Conservation (phyloP, 169 alveolate species). For the Eimeria brunetti region DNA sequence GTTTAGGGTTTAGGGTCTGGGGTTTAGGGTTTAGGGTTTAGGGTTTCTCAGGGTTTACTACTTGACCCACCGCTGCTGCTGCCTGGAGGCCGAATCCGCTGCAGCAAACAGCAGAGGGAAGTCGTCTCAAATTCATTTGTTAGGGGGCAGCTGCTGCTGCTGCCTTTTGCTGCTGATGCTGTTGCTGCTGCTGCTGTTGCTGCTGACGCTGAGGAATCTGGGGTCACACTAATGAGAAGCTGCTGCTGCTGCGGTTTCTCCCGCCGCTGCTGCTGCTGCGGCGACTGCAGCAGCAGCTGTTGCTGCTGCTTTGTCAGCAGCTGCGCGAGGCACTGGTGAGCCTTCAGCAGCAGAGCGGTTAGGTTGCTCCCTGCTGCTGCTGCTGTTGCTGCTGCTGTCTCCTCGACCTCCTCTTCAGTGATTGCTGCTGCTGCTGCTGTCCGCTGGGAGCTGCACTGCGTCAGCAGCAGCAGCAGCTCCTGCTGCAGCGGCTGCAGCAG, state of each 20-base stretch:
- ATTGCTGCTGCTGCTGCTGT: slow-evolving; percentile 46
- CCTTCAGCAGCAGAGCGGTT: slow-evolving; percentile 22
- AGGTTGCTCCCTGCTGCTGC: slow-evolving; percentile 29
- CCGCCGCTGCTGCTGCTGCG: not conserved
- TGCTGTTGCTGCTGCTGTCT: slow-evolving; percentile 15
- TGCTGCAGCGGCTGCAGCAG: not conserved
- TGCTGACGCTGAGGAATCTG: not conserved
- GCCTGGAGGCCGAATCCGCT: slow-evolving; percentile 12
- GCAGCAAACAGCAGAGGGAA: too few relatives aligned
- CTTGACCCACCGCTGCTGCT: not conserved
- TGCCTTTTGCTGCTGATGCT: not conserved
- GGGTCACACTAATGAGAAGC: not conserved
- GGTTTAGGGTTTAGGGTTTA: not conserved
- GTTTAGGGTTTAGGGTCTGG: not conserved
- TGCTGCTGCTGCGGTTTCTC: not conserved
- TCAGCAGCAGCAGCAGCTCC: slow-evolving; percentile 29
- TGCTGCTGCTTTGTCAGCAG: slow-evolving; percentile 22
- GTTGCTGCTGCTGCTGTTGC: not conserved
- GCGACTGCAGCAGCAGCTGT: slow-evolving; percentile 4
- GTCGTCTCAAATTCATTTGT: too few relatives aligned
- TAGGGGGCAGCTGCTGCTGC: not conserved
- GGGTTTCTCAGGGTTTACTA: not conserved
- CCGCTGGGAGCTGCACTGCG: slow-evolving; percentile 6
- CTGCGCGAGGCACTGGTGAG: slow-evolving; percentile 32
- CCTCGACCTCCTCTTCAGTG: not conserved